These are phyloP conservation scores for Ananas comosus DNA, from an alignment of 176 grass and related monocot species.

Conservation along the genomic window DNA sequence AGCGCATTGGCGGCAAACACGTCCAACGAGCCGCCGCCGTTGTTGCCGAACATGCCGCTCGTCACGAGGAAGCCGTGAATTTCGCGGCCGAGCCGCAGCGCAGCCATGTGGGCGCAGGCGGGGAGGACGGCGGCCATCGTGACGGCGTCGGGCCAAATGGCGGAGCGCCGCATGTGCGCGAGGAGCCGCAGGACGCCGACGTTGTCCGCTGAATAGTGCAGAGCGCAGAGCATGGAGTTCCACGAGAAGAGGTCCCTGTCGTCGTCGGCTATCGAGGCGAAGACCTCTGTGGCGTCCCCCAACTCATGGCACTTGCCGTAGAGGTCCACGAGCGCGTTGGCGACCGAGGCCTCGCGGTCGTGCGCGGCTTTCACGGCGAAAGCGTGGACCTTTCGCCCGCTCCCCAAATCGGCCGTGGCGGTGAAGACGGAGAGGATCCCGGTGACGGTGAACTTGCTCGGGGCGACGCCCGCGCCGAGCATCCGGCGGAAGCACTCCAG, in stretches of 20 bases:
- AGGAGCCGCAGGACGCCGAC: conserved; percentile 29
- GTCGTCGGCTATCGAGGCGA: conserved; percentile 28
- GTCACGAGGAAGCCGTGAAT: too few relatives aligned
- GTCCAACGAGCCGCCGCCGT: not conserved
- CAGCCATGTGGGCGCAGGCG: too few relatives aligned
- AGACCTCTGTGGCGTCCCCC: conserved; percentile 31
- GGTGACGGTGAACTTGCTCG: conserved; percentile 42
- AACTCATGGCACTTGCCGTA: conserved; percentile 55
- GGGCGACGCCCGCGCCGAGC: conserved; percentile 24
- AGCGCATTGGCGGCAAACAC: conserved; percentile 44
- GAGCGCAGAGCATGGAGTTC: conserved; percentile 60
- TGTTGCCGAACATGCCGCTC: conserved; percentile 25
- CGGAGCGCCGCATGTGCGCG: conserved; percentile 25
- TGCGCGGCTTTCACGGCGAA: conserved; percentile 34
- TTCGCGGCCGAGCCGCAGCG: too few relatives aligned
- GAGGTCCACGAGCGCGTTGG: conserved; percentile 50
- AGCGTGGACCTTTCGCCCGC: conserved; percentile 30
- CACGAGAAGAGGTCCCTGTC: conserved; percentile 50
- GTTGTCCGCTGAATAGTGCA: conserved; percentile 48
- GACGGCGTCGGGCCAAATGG: conserved; percentile 24
- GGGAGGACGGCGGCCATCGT: conserved; percentile 42
- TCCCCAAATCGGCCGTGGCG: conserved; percentile 19
- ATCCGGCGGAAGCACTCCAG: conserved; percentile 38
- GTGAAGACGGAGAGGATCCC: conserved; percentile 54
- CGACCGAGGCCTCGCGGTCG: conserved; percentile 18